Evolutionary conservation across 2,329 filamentous ascomycete genomes (phyloP), one percentile per base, ranked within the genome.

Genomic region (Nothophaeocryptopus gaeumannii): DNA sequence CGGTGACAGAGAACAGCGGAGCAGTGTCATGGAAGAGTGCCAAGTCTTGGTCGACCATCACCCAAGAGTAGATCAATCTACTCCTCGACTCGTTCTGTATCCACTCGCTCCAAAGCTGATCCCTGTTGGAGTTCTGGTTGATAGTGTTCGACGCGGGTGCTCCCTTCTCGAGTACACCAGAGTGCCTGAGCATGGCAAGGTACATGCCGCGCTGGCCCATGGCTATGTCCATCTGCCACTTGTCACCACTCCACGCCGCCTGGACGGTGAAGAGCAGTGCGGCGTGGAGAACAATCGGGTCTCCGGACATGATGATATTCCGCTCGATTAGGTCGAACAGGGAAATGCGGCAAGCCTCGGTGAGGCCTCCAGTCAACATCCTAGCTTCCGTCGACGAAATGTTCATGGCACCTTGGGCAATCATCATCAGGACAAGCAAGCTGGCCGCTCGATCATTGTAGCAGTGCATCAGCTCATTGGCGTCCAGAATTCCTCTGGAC

Each of bases 141-240:
- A 75, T 33, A 73, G 72, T 59, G 72, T 70, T 14, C 71, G 68
- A 4, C 71, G 72, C 46, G 74, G 76, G 8, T 72, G 69, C 50
- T 8, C 53, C 47, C 39, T 61, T 62, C 51, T 86, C 82, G 29
- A 88, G 70, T 70, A 85, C 80, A 15, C 84, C 83, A 0, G 83
- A 83, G 64, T 88, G 83, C 59, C 83, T 79, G 15, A 88, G 70
- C 84, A 88, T 88, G 51, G 83, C 78, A 52, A 86, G 77, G 65
- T 88, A 88, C 82, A 87, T 87, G 50, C 82, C 82, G 40, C 83
- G 77, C 66, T 87, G 85, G 29, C 84, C 84, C 82, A 87, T 86
- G 36, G 83, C 80, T 56, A 87, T 86, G 61, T 88, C 84, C 84
- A 87, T 88, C 57, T 86, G 81, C 83, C 84, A 87, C 68, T 87